These are phyloP conservation scores for Xylaria sp. DNA, from an alignment of 2,329 filamentous ascomycete species.

Conservation along the genomic window DNA sequence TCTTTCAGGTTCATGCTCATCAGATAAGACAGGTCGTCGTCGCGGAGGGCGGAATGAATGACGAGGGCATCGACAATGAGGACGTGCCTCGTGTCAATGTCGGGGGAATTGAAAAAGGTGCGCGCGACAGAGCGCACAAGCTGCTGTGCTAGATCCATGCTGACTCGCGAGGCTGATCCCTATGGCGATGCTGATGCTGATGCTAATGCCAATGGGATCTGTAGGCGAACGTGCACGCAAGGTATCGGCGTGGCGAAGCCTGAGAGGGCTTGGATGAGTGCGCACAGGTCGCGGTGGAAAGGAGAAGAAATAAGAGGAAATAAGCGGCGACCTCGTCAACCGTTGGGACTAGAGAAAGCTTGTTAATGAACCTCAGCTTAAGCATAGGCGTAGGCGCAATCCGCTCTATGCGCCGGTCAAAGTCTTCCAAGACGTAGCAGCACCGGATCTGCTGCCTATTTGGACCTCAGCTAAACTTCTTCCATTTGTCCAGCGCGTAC, in stretches of 20 bases:
- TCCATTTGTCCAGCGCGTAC: constrained; percentile 10
- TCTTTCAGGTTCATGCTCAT: constrained; percentile 93
- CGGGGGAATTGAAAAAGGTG: constrained; percentile 79
- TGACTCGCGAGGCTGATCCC: not conserved
- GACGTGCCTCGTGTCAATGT: constrained; percentile 73
- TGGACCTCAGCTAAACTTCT: not conserved
- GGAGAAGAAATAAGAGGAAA: not conserved
- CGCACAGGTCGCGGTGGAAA: not conserved
- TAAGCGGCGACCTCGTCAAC: too few species aligned
- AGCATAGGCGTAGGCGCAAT: not conserved
- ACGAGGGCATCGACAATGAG: constrained; percentile 82
- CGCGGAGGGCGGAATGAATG: constrained; percentile 80
- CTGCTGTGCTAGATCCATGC: constrained; percentile 65
- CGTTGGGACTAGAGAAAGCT: not conserved
- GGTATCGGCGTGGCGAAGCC: not conserved
- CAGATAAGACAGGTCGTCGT: constrained; percentile 87
- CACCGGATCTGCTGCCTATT: constrained; percentile 19
- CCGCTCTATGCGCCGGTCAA: constrained; percentile 6
- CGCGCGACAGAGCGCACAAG: constrained; percentile 86
- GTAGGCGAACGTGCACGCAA: not conserved
- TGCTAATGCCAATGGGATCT: too few species aligned
- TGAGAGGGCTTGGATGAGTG: not conserved
- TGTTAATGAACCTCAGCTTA: not conserved
- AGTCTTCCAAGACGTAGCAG: constrained; percentile 1
- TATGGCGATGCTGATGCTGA: not conserved